These are phyloP conservation scores for Brassica nigra DNA, from an alignment of 345 rosid genomes.

Conservation along the genomic window DNA sequence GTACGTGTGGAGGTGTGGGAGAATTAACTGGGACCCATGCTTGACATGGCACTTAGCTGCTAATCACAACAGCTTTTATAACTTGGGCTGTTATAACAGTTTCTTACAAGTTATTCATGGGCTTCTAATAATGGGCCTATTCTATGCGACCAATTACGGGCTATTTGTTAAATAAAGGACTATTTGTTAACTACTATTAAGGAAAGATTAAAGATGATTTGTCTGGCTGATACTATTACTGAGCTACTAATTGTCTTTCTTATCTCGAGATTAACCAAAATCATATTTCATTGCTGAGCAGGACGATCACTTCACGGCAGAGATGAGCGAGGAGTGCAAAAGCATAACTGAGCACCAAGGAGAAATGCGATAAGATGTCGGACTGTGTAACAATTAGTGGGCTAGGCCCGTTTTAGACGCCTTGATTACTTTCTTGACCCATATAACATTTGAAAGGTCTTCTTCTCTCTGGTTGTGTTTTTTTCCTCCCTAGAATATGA, in stretches of 20 bases:
- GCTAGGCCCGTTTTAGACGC: not conserved
- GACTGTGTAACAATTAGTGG: not conserved
- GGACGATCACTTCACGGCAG: not conserved
- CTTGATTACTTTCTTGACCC: not conserved
- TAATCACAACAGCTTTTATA: not conserved
- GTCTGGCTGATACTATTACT: not conserved
- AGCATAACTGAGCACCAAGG: not conserved
- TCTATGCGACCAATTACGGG: not conserved
- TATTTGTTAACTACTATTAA: not conserved
- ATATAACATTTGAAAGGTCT: not conserved
- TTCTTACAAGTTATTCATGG: not conserved
- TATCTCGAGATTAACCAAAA: not conserved
- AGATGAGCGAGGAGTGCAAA: not conserved
- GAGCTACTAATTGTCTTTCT: not conserved
- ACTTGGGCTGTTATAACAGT: not conserved
- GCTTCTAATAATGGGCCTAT: not conserved
- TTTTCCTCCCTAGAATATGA: not conserved
- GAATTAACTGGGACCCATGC: conserved; percentile 17
- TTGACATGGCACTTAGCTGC: not conserved
- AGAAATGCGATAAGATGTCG: not conserved
- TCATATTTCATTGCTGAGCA: not conserved
- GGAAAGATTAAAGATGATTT: not conserved
- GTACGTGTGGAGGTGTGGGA: conserved; percentile 41
- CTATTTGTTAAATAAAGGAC: not conserved
- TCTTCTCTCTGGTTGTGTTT: not conserved